Conservation (phyloP, 768 basidiomycete genomes). For the Mrakia hoshinonis region DNA sequence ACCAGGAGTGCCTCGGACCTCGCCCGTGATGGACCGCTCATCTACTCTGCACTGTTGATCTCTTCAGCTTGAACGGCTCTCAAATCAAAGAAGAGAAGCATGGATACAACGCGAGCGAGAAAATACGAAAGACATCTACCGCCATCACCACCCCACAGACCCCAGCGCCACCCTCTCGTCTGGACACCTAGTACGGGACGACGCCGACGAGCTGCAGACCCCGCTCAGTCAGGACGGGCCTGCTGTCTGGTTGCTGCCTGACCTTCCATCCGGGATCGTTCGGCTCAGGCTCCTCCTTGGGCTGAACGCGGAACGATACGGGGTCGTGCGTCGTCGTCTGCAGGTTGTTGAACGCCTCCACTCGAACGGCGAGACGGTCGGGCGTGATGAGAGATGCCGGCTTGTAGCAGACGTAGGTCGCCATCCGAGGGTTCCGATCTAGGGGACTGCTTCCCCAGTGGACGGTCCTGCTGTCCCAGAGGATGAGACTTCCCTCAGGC, state of each 20-base stretch:
- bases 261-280: neutral
- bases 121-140: too few species aligned
- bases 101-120: too few species aligned
- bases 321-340: slow-evolving; percentile 21
- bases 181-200: neutral
- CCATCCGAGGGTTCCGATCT: neutral
- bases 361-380: neutral
- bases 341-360: slow-evolving; percentile 7
- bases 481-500: slow-evolving; percentile 38
- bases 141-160: too few species aligned
- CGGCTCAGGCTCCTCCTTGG: too few species aligned
- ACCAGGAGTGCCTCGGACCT: too few species aligned
- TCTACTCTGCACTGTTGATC: too few species aligned
- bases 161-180: too few species aligned
- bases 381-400: slow-evolving; percentile 8
- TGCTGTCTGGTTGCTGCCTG: neutral
- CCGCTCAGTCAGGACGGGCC: neutral
- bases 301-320: neutral
- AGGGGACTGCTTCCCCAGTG: neutral
- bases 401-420: slow-evolving; percentile 24
- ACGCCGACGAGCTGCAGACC: neutral
- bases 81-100: too few species aligned
- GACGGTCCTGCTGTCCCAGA: slow-evolving; percentile 35
- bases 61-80: too few species aligned
- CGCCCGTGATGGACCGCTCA: too few species aligned